Conservation (phyloP, 2,329 filamentous ascomycete species). For the Monascus ruber region DNA sequence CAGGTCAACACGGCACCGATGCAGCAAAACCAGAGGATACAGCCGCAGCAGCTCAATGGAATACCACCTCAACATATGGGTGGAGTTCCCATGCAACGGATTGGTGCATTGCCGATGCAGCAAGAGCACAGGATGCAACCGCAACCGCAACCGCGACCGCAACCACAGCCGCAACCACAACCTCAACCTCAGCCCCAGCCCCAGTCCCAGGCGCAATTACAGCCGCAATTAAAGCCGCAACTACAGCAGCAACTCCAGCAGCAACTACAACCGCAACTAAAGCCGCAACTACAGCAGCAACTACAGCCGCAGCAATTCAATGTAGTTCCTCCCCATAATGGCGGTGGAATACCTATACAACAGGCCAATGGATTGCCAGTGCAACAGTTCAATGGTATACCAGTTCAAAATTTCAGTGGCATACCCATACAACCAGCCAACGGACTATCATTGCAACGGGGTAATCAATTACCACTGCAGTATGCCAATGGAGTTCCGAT, state of each 20-base stretch:
- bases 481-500: background rate
- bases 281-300: too few species aligned
- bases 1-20: background rate
- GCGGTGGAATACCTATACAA: background rate
- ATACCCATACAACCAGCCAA: background rate
- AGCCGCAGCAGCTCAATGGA: background rate
- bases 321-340: background rate
- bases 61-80: background rate
- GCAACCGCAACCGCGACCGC: too few species aligned
- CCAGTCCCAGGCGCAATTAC: too few species aligned
- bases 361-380: background rate
- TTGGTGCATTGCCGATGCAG: background rate
- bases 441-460: background rate
- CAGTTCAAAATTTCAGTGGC: background rate
- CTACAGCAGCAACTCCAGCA: too few species aligned
- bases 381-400: background rate
- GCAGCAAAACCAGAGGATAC: background rate
- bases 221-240: too few species aligned
- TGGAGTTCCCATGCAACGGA: background rate
- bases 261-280: too few species aligned
- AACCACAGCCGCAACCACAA: too few species aligned
- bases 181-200: too few species aligned
- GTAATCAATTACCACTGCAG: background rate
- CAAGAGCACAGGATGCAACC: background rate
- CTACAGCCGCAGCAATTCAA: too few species aligned